Base-by-base conservation (phyloP, 2,329 filamentous ascomycete genomes). In the Anthostomella pinea region DNA sequence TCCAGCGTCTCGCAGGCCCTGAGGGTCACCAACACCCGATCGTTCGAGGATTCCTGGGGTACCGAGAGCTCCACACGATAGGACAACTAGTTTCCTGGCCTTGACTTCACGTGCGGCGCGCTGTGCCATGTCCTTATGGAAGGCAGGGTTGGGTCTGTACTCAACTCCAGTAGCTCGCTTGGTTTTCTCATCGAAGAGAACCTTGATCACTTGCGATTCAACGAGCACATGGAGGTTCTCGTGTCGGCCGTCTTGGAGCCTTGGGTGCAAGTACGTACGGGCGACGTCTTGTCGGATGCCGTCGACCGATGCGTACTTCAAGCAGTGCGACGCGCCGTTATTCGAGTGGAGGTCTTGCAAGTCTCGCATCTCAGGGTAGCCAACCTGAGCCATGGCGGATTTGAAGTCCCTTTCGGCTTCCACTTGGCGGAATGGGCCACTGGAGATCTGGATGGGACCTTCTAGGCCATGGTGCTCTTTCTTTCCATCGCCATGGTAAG, bases 161-260 rank as follows among this genome's bases (percentile, higher is more conserved):
- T 77, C 72, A 6, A 78, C 64, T 0, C 72, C 75, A 3, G 62
- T 62, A 5, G 75, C 74, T 30, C 59, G 45, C 13, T 64, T 69
- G 19, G 69, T 67, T n/a, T n/a, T n/a, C 11, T 63, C 58, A 15
- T 73, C 67, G 38, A 73, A 72, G 2, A 73, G 34, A 8, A 75
- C 64, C 6, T 66, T 64, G 3, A 67, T 57, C 3, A 78, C 72
- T 43, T 72, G 69, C 8, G 69, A 65, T 39, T 77, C 65, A 2
- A 68, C 61, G 6, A 77, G 53, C 10, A 78, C 64, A 35, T 76
- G 68, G 3, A 79, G 62, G 33, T 75, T 73, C 1, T 67, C 64
- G 35, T 41, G 38, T 1, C 17, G 25, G 2, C 30, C 38, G 14
- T 37, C 38, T 11, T 19, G 30, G 13, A 41, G 38, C 7, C 38